Conservation (phyloP, 352 stramenopile species). For the Pythium sukuiense region DNA sequence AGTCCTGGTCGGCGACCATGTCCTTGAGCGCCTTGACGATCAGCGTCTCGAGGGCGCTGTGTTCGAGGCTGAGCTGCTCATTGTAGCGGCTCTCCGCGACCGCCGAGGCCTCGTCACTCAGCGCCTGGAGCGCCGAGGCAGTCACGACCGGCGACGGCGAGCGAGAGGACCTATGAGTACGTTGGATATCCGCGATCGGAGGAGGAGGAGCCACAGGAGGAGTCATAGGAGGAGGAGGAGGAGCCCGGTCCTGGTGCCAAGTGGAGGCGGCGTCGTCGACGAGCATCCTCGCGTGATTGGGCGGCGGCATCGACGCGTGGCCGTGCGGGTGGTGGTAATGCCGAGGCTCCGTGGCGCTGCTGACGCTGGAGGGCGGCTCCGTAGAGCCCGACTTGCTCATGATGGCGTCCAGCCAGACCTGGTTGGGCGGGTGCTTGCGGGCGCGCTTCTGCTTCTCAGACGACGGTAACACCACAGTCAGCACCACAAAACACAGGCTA, state of each 20-base stretch:
- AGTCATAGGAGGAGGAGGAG: background rate
- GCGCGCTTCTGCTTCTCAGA: constrained; percentile 15
- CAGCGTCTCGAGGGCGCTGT: constrained; percentile 38
- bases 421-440: constrained; percentile 45
- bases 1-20: constrained; percentile 55
- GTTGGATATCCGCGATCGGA: background rate
- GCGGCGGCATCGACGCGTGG: background rate
- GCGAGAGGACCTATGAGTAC: background rate
- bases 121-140: background rate
- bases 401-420: constrained; percentile 73
- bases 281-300: constrained; percentile 8
- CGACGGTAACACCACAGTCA: background rate
- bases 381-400: constrained; percentile 56
- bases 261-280: background rate
- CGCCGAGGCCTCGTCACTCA: background rate
- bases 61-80: constrained; percentile 40
- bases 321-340: background rate
- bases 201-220: background rate
- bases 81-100: background rate
- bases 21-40: constrained; percentile 59
- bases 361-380: constrained; percentile 26
- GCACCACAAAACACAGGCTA: background rate
- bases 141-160: constrained; percentile 17
- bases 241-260: background rate
- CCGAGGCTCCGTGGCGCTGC: background rate